phyloP scores from a whole-genome alignment of 805 yeast genomes.

The Lipomyces kockii region DNA sequence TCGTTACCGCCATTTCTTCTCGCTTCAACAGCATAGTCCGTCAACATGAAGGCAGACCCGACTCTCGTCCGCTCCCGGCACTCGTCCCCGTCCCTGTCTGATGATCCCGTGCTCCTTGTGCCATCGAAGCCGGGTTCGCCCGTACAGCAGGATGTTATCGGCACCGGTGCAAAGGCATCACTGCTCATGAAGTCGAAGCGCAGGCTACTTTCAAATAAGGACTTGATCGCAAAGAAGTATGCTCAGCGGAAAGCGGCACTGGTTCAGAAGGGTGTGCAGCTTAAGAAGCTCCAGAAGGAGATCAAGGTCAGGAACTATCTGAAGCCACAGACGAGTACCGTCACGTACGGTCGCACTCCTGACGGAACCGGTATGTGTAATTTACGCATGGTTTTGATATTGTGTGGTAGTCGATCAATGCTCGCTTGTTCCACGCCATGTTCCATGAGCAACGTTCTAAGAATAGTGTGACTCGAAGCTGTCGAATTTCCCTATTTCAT shows the following conservation, averaged over 20 bases:
- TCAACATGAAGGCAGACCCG: conserved; percentile 25
- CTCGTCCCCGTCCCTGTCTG: conserved; percentile 24
- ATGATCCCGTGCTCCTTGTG: conserved; percentile 9
- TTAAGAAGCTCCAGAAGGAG: conserved; percentile 32
- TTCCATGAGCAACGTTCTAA: background rate
- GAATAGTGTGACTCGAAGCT: background rate
- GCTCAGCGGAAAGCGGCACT: conserved; percentile 33
- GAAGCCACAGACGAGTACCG: conserved; percentile 30
- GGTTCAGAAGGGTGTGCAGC: conserved; percentile 31
- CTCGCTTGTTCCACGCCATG: conserved; percentile 3
- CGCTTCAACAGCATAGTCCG: background rate
- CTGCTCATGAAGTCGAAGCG: conserved; percentile 34
- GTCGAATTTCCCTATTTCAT: too few relatives aligned
- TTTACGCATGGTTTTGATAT: background rate
- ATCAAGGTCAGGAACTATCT: conserved; percentile 29
- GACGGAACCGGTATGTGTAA: conserved; percentile 41
- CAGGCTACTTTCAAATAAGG: conserved; percentile 28
- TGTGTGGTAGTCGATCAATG: background rate
- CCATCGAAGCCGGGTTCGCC: background rate
- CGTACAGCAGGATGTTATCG: background rate
- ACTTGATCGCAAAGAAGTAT: conserved; percentile 33
- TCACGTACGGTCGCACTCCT: conserved; percentile 42
- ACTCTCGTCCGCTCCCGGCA: conserved; percentile 30
- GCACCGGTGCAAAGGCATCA: conserved; percentile 28
- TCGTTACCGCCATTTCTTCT: background rate